phyloP scores from a whole-genome alignment of 2,329 filamentous ascomycete genomes.

The Bretziella fagacearum region DNA sequence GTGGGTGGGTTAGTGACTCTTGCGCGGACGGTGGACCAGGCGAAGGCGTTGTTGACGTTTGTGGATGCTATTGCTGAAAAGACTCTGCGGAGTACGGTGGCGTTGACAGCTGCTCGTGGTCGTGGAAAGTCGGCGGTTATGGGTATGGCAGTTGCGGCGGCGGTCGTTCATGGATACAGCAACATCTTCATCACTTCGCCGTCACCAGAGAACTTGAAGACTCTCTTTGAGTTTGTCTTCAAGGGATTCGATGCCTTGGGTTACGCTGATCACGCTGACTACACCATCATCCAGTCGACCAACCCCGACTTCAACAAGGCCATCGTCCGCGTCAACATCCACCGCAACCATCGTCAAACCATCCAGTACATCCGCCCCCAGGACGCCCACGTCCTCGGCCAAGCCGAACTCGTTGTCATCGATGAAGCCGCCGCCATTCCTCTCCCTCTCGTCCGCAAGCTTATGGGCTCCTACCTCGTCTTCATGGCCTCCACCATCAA shows the following conservation, averaged over 20 bases:
- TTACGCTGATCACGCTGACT: slow-evolving; percentile 90
- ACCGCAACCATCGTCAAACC: slow-evolving; percentile 86
- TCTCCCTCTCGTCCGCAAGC: slow-evolving; percentile 73
- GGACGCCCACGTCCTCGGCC: slow-evolving; percentile 84
- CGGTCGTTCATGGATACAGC: slow-evolving; percentile 89
- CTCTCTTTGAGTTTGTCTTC: slow-evolving; percentile 94
- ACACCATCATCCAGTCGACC: slow-evolving; percentile 94
- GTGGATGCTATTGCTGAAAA: slow-evolving; percentile 94
- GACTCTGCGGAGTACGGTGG: slow-evolving; percentile 82
- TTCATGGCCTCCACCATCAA: slow-evolving; percentile 99
- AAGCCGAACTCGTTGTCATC: slow-evolving; percentile 88
- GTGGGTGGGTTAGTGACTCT: slow-evolving; percentile 71
- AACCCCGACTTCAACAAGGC: slow-evolving; percentile 99
- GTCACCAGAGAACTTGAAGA: slow-evolving; percentile 96
- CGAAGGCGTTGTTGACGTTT: slow-evolving; percentile 90
- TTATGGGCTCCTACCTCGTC: slow-evolving; percentile 91
- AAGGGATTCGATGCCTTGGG: slow-evolving; percentile 91
- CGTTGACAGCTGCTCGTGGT: slow-evolving; percentile 82
- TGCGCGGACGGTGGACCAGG: slow-evolving; percentile 84
- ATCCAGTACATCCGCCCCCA: slow-evolving; percentile 98
- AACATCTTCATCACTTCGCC: slow-evolving; percentile 99
- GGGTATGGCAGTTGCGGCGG: slow-evolving; percentile 84
- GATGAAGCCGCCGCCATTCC: slow-evolving; percentile 97
- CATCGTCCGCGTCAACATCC: slow-evolving; percentile 90
- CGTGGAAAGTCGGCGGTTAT: slow-evolving; percentile 93